These are phyloP conservation scores for Rugonectria rugulosa DNA, from an alignment of 2,329 filamentous ascomycete species.

Conservation along the genomic window DNA sequence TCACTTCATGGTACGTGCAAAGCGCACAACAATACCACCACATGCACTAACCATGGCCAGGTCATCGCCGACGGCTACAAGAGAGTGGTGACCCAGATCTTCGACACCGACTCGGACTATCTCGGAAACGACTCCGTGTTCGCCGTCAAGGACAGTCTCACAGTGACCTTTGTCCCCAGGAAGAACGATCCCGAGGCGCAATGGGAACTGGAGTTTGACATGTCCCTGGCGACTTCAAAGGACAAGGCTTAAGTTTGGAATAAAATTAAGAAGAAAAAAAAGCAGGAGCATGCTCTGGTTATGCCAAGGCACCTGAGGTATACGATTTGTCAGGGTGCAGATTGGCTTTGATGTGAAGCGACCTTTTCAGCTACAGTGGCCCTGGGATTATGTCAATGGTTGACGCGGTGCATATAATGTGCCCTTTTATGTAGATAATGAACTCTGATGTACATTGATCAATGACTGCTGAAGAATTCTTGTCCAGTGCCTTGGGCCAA, in stretches of 20 bases:
- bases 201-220: constrained; percentile 31
- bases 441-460: too few relatives aligned
- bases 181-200: constrained; percentile 30
- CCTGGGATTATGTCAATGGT: too few relatives aligned
- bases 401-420: too few relatives aligned
- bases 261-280: too few relatives aligned
- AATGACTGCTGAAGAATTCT: too few relatives aligned
- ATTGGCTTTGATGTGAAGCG: background rate
- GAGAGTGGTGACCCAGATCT: constrained; percentile 74
- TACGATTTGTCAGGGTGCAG: too few relatives aligned
- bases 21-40: rapidly evolving
- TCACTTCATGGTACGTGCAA: constrained; percentile 59
- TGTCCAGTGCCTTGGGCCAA: too few relatives aligned
- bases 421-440: background rate
- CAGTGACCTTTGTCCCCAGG: constrained; percentile 30
- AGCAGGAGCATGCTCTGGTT: too few relatives aligned
- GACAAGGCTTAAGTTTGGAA: background rate
- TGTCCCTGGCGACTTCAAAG: constrained; percentile 13
- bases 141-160: constrained; percentile 34
- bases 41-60: constrained; percentile 20
- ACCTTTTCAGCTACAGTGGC: too few relatives aligned
- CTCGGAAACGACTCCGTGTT: constrained; percentile 34
- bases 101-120: constrained; percentile 30
- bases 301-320: too few relatives aligned
- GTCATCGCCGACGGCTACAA: constrained; percentile 65